Evolutionary conservation across 768 basidiomycete species (phyloP), one percentile per base, ranked within the genome.

Genomic region (Mycena latifolia): DNA sequence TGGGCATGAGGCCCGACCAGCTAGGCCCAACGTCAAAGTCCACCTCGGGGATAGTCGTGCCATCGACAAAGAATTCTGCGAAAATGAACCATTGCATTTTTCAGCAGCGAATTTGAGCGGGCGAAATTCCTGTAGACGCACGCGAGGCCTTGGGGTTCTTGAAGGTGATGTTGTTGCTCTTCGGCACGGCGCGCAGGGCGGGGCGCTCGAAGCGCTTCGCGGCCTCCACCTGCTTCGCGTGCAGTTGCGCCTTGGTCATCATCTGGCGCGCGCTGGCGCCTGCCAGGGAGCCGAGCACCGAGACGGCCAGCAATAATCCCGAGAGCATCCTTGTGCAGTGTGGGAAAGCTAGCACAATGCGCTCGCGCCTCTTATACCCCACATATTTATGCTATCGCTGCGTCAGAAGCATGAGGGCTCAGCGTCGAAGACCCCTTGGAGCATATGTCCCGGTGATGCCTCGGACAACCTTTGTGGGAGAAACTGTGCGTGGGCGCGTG

Each of bases 1-100:
- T 92, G 3, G 92, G 92, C 56, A 93, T 71, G 25, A 93, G 77
- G 10, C 92, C 92, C 5, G 90, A 79, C 90, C 90, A 93, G 67
- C 89, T 91, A 3, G 91, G 89, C 3, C 92, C 92, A 41, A 92
- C 80, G 69, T 93, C 90, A 69, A 89, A 93, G 69, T 89, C 82
- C 22, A 93, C 88, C 46, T 88, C 80, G 6, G 92, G 92, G 47
- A 93, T 87, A 35, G 76, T 79, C 46, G 77, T 82, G 1, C 92
- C 92, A 67, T 92, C 80, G 18, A 93, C 92, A 71, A 80, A 92
- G 73, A 92, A 93, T 69, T 89, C 91, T 91, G 63, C 2, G 20
- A 8, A 24, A 8, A 27, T 33, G n/a, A n/a, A n/a, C n/a, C n/a
- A n/a, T n/a, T n/a, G n/a, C n/a, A n/a, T n/a, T n/a, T n/a, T n/a